A percentile compares a stretch with the other conserved stretches of the same genome.
These are phyloP conservation scores for Gossypium gossypioides DNA, from an alignment of 441 rosid genomes.

Conservation along the genomic window DNA sequence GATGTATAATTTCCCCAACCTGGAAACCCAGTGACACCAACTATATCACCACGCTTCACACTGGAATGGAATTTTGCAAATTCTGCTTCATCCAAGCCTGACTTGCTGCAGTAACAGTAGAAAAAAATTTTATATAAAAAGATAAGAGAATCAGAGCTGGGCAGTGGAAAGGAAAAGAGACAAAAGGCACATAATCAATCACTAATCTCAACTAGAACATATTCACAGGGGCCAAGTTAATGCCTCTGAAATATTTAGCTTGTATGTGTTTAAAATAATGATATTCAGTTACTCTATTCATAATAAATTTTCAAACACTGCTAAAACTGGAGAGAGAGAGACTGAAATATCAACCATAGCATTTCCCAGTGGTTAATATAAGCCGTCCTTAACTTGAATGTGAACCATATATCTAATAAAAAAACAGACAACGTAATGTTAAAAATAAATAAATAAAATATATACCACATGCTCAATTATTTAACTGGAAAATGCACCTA, in stretches of 20 bases:
- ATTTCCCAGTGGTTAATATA: not conserved
- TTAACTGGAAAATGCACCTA: not conserved
- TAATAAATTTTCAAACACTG: not conserved
- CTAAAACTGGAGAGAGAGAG: not conserved
- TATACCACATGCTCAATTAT: not conserved
- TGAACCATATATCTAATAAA: not conserved
- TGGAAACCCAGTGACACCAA: slow-evolving; percentile 82
- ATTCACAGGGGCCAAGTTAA: not conserved
- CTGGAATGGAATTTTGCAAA: slow-evolving; percentile 49
- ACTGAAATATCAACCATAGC: not conserved
- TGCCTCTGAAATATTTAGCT: not conserved
- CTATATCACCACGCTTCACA: slow-evolving; percentile 80
- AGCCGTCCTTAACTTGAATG: not conserved
- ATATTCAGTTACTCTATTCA: not conserved
- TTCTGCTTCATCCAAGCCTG: slow-evolving; percentile 58
- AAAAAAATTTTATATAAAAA: not conserved
- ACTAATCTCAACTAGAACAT: not conserved
- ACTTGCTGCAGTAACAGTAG: slow-evolving; percentile 39
- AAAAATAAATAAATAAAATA: not conserved
- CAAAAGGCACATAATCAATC: not conserved
- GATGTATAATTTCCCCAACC: slow-evolving; percentile 30
- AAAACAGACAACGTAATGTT: not conserved
- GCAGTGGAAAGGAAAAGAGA: not conserved
- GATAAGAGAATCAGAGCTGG: not conserved
- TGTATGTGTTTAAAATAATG: not conserved